Percentiles rank a stretch among this genome's conserved stretches.
Evolutionary conservation across 2,329 filamentous ascomycete species (phyloP).

Genomic region (Diaporthe citriasiana): DNA sequence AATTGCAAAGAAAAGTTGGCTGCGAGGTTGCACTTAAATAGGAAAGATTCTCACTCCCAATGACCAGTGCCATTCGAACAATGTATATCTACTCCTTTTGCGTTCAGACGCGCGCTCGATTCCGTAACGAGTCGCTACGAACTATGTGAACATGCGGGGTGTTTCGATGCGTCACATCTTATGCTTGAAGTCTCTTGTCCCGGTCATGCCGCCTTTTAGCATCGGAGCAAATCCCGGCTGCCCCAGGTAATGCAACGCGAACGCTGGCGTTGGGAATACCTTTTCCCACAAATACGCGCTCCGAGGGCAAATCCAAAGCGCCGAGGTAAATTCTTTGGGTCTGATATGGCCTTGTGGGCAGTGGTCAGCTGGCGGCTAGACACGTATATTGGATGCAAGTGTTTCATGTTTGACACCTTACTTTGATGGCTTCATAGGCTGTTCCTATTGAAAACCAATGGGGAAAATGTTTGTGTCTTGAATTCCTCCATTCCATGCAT

Average conservation of each 20-base stretch:
- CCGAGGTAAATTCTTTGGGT: neutral
- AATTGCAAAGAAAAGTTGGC: neutral
- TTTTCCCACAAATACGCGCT: neutral
- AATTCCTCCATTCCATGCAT: neutral
- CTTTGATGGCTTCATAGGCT: neutral
- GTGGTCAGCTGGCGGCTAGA: neutral
- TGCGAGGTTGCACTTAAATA: neutral
- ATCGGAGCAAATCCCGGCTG: constrained; percentile 11
- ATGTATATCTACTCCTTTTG: neutral
- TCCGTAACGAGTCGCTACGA: constrained; percentile 7
- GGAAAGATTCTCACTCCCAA: fast-evolving
- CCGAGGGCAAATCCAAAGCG: neutral
- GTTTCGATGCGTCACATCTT: constrained; percentile 26
- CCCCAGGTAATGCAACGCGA: constrained; percentile 5
- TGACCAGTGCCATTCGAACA: neutral
- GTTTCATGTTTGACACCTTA: constrained; percentile 18
- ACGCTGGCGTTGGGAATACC: neutral
- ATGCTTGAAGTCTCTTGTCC: constrained; percentile 22
- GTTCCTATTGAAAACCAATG: neutral
- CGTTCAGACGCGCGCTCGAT: neutral
- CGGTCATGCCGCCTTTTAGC: constrained; percentile 25
- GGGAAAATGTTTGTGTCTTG: neutral
- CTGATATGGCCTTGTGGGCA: neutral
- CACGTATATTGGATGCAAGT: neutral
- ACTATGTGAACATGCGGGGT: constrained; percentile 18